Evolutionary conservation across 192 early-diverging fungal genomes (phyloP).

Genomic region (Coemansia sp.): DNA sequence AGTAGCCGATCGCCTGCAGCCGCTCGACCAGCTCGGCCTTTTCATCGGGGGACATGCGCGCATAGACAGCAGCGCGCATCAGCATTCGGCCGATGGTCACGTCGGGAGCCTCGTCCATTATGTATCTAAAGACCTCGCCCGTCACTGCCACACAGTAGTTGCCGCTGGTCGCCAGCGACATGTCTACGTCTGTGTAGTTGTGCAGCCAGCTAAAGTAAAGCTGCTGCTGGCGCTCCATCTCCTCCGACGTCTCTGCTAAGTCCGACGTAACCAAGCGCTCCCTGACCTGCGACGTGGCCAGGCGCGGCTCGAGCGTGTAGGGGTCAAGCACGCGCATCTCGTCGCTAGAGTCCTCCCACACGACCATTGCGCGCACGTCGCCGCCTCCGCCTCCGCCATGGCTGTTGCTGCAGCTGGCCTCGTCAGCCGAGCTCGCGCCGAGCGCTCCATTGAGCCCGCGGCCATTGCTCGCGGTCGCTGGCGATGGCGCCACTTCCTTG

Average conservation of each 20-base stretch:
- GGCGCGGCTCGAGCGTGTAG: constrained; percentile 56
- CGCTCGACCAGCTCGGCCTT: constrained; percentile 93
- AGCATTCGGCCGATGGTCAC: constrained; percentile 77
- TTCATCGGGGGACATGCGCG: constrained; percentile 99
- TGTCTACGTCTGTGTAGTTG: constrained; percentile 37
- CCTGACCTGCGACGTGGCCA: constrained; percentile 27
- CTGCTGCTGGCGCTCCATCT: constrained; percentile 53
- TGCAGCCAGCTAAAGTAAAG: constrained; percentile 49
- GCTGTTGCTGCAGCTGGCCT: not conserved
- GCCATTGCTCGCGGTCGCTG: not conserved
- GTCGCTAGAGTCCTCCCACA: constrained; percentile 64
- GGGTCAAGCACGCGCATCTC: constrained; percentile 58
- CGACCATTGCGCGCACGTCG: constrained; percentile 51
- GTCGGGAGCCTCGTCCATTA: constrained; percentile 73
- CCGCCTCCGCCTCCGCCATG: not conserved
- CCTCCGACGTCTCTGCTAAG: constrained; percentile 31
- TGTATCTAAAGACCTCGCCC: constrained; percentile 96
- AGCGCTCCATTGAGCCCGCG: not conserved
- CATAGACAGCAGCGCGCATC: constrained; percentile 90
- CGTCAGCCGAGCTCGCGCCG: not conserved
- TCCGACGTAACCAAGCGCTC: constrained; percentile 43
- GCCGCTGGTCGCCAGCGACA: constrained; percentile 37
- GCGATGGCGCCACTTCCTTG: constrained; percentile 17
- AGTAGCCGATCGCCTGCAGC: constrained; percentile 89
- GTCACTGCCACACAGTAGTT: constrained; percentile 90